Evolutionary conservation across 2,329 filamentous ascomycete species (phyloP).

Genomic region (Thielaviopsis musarum): DNA sequence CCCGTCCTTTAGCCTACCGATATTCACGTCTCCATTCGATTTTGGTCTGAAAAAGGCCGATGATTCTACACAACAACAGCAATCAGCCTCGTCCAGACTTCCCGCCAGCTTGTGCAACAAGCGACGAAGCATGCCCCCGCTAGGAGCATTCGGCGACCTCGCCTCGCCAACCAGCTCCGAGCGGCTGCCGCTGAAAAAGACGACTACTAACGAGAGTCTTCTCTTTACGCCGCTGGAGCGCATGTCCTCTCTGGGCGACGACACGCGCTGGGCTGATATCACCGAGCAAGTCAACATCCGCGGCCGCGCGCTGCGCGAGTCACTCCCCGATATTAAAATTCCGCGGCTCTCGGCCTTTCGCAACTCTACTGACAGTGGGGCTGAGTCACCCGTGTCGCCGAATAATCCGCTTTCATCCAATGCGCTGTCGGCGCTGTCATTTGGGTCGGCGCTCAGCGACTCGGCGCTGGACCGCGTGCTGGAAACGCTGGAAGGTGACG

Average conservation of each 20-base stretch:
- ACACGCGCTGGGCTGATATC: constrained; percentile 62
- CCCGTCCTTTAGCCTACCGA: constrained; percentile 4
- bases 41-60: background rate
- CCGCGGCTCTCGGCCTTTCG: constrained; percentile 41
- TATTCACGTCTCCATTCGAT: constrained; percentile 6
- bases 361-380: constrained; percentile 17
- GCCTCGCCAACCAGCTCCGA: background rate
- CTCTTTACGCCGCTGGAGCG: constrained; percentile 60
- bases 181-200: background rate
- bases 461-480: constrained; percentile 36
- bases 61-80: background rate
- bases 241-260: constrained; percentile 71
- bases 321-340: constrained; percentile 60
- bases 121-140: background rate
- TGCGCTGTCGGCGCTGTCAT: background rate
- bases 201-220: constrained; percentile 48
- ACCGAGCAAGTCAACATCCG: constrained; percentile 76
- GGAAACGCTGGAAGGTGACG: constrained; percentile 58
- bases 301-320: constrained; percentile 80
- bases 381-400: constrained; percentile 11
- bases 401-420: constrained; percentile 14
- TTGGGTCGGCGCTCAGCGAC: constrained; percentile 4
- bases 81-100: constrained; percentile 21
- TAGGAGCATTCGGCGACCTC: background rate
- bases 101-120: constrained; percentile 30